Evolutionary conservation across 192 early-diverging fungal genomes (phyloP).

Genomic region (Backusella circina): DNA sequence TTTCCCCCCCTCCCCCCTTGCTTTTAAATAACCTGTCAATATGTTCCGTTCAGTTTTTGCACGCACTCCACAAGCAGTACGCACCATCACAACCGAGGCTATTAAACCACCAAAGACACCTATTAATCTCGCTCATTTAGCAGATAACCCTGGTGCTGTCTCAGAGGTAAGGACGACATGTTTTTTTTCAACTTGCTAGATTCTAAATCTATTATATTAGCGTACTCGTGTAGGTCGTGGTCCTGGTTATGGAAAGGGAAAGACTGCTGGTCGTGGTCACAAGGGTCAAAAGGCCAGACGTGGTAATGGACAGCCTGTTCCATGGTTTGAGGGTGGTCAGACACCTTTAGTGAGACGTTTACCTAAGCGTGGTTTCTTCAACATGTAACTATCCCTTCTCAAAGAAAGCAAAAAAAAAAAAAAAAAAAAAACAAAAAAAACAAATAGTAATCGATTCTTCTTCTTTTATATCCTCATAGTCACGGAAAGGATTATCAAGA

Average conservation of each 20-base stretch:
- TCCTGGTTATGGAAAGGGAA: constrained; percentile 83
- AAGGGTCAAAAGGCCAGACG: constrained; percentile 87
- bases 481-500: constrained; percentile 61
- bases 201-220: constrained; percentile 23
- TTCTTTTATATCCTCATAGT: constrained; percentile 29
- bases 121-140: constrained; percentile 27
- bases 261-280: constrained; percentile 86
- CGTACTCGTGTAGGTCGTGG: constrained; percentile 75
- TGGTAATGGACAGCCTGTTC: constrained; percentile 71
- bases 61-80: background rate
- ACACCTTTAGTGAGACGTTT: constrained; percentile 77
- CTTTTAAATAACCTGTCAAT: background rate
- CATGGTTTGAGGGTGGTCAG: constrained; percentile 93
- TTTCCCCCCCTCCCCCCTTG: background rate
- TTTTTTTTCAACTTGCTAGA: background rate
- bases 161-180: constrained; percentile 16
- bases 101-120: constrained; percentile 18
- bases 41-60: constrained; percentile 9
- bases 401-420: no score
- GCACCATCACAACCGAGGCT: constrained; percentile 12
- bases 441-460: background rate
- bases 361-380: constrained; percentile 85
- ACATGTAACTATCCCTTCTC: constrained; percentile 46
- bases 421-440: no score
- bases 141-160: constrained; percentile 36